Evolutionary conservation across 2,329 filamentous ascomycete genomes (phyloP).

Genomic region (Diaporthe vaccinii): DNA sequence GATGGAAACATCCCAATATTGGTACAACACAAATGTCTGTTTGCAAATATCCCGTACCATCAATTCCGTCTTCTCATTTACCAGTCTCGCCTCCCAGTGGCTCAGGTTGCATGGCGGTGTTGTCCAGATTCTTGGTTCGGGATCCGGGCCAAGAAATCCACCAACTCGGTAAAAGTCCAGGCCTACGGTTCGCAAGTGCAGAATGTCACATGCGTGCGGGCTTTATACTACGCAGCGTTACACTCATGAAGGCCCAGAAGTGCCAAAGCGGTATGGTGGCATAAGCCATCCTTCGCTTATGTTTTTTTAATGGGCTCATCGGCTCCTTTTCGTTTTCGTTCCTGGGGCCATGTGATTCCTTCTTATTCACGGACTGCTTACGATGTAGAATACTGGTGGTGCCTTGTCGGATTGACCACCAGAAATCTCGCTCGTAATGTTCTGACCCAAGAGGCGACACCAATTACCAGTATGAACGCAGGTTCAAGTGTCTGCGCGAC

Average conservation of each 20-base stretch:
- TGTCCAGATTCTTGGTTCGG: background rate
- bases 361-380: background rate
- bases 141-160: constrained; percentile 13
- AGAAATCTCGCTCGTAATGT: background rate
- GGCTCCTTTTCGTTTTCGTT: constrained; percentile 17
- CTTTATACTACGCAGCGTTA: constrained; percentile 7
- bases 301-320: constrained; percentile 1
- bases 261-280: constrained; percentile 28
- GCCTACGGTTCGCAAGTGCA: background rate
- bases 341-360: constrained; percentile 1
- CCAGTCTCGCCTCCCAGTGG: background rate
- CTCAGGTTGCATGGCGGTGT: background rate
- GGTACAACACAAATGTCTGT: background rate
- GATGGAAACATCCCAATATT: background rate
- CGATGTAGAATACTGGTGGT: background rate
- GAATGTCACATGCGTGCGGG: background rate
- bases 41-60: background rate
- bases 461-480: background rate
- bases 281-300: constrained; percentile 12
- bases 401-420: background rate
- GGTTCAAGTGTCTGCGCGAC: background rate
- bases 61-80: background rate
- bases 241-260: background rate
- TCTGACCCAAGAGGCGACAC: background rate
- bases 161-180: background rate